phyloP scores from a whole-genome alignment of 495 filamentous ascomycete genomes.

The Choiromyces venosus region DNA sequence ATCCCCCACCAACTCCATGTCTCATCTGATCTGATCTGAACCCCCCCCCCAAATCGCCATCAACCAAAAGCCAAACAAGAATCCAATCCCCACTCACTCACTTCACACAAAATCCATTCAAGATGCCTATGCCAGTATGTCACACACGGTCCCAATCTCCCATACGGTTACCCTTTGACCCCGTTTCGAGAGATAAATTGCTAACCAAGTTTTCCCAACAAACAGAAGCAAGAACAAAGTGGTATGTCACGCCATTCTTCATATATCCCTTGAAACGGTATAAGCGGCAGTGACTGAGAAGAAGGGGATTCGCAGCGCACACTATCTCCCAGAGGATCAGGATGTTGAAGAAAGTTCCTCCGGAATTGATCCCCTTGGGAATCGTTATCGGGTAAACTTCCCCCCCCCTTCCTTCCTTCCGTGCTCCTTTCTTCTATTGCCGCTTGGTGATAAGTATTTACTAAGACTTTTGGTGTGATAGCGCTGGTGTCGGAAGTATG shows the following conservation, averaged over 20 bases:
- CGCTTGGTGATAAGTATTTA: background rate
- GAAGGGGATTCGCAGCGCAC: slow-evolving; percentile 59
- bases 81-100: slow-evolving; percentile 15
- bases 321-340: slow-evolving; percentile 95
- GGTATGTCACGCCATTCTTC: slow-evolving; percentile 53
- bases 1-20: background rate
- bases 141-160: slow-evolving; percentile 9
- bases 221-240: slow-evolving; percentile 74
- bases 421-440: background rate
- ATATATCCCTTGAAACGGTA: background rate
- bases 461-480: slow-evolving; percentile 36
- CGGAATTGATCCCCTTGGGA: slow-evolving; percentile 94
- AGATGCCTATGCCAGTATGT: slow-evolving; percentile 74
- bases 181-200: slow-evolving; percentile 1
- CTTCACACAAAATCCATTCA: slow-evolving; percentile 7
- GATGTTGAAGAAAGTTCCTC: slow-evolving; percentile 75
- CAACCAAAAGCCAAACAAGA: background rate
- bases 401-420: background rate
- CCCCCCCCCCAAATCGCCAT: slow-evolving; percentile 5
- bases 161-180: slow-evolving; percentile 42
- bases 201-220: slow-evolving; percentile 4
- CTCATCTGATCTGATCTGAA: slow-evolving; percentile 17
- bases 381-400: slow-evolving; percentile 44
- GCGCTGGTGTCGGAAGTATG: slow-evolving; percentile 54
- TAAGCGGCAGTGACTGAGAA: background rate